A percentile compares a stretch with the other conserved stretches of the same genome.
These are phyloP conservation scores for Lotmaria passim DNA, from an alignment of 208 protist species.

Conservation along the genomic window DNA sequence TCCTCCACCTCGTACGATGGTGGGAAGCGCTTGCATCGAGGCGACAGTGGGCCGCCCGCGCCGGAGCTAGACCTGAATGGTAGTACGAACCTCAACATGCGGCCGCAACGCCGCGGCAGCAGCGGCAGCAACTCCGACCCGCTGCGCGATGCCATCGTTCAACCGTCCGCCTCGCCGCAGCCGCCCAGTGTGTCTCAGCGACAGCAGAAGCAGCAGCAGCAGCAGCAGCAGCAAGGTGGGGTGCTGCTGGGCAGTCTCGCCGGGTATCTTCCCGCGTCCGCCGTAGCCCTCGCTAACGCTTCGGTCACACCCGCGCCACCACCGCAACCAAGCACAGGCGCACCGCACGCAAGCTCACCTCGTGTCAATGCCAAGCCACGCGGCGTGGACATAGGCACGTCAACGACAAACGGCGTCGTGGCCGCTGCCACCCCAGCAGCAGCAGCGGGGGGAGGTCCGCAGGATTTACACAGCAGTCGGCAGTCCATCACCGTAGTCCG, in stretches of 20 bases:
- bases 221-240: background rate
- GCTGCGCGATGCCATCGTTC: background rate
- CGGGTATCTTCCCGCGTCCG: conserved; percentile 17
- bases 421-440: too few species aligned
- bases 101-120: background rate
- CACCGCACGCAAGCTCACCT: background rate
- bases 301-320: background rate
- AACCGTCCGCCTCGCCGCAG: background rate
- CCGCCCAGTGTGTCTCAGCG: conserved; percentile 6
- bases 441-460: background rate
- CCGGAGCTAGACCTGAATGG: conserved; percentile 1
- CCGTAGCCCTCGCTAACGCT: conserved; percentile 19
- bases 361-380: background rate
- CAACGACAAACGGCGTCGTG: too few species aligned
- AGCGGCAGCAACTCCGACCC: background rate
- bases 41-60: background rate
- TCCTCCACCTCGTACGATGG: conserved; percentile 10
- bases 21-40: background rate
- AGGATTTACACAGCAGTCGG: conserved; percentile 3
- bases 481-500: conserved; percentile 30
- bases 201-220: background rate
- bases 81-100: background rate
- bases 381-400: too few species aligned
- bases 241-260: conserved; percentile 26
- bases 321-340: background rate